Base-by-base conservation (phyloP, 306 rosid species). In the Rosa persica region DNA sequence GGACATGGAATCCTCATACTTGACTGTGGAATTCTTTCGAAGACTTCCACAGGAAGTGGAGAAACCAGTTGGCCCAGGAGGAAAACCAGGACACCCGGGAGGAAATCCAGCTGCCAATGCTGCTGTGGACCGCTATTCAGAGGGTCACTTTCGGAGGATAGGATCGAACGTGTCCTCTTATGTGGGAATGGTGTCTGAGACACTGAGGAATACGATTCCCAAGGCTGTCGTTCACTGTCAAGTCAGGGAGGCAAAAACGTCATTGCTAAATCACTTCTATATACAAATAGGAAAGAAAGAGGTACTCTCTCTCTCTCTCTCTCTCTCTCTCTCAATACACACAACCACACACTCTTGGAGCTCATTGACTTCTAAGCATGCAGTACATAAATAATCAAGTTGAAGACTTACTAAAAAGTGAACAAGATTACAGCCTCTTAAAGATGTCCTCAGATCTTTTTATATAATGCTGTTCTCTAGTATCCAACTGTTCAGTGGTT, bases 211-310 rank as follows among this genome's bases (percentile, higher is more conserved):
- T 81, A 89, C 93, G 12, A 88, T 95, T 82, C 99, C 99, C 0
- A 95, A 95, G 83, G 99, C 99, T 19, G 99, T 95, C 72, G 99
- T 95, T 74, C 89, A 83, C 87, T 95, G 99, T 83, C 98, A 95
- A 78, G 99, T 95, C 79, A 85, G 77, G 80, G 90, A 95, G 82
- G 99, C 99, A 74, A 95, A 89, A 79, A 92, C 68, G 70, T 89
- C 98, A 0, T 75, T 95, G 90, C 94, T 95, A 46, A 86, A 87
- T 84, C 82, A 79, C 84, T 95, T 95, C 89, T 91, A 91, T 81
- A 84, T 82, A 48, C 97, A 87, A 54, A 80, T 93, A 39, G 99
- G 98, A 60, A 93, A 84, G 90, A 95, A 86, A 84, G 97, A 93
- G 99, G 99, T 95, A 89, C 40, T 44, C 51, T 51, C 30, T 82